Evolutionary conservation across 768 basidiomycete genomes (phyloP).

Genomic region (Termitomyces heimii): DNA sequence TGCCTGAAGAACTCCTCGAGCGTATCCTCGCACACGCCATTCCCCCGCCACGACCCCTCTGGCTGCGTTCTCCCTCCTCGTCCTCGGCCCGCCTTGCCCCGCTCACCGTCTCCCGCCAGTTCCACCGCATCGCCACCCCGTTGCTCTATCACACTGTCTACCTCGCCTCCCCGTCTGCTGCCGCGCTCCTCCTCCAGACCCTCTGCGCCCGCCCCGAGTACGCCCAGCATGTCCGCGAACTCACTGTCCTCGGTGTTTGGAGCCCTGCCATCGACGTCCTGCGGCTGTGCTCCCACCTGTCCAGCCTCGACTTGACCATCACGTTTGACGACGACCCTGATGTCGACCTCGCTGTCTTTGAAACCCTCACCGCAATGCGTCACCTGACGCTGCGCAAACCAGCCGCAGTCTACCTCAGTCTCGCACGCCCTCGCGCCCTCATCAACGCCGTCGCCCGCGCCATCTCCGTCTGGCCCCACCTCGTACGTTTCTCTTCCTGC

Average conservation of each 20-base stretch:
- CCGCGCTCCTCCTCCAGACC: slow-evolving; percentile 31
- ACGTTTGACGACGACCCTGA: slow-evolving; percentile 14
- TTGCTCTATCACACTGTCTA: slow-evolving; percentile 50
- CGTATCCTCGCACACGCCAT: slow-evolving; percentile 30
- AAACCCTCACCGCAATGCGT: slow-evolving; percentile 26
- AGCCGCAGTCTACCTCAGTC: slow-evolving; percentile 47
- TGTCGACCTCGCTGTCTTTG: slow-evolving; percentile 35
- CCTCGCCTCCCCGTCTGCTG: slow-evolving; percentile 33
- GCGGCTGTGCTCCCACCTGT: slow-evolving; percentile 16
- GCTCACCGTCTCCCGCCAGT: slow-evolving; percentile 45
- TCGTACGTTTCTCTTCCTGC: slow-evolving; percentile 42
- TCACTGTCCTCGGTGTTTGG: slow-evolving; percentile 38
- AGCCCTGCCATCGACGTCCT: slow-evolving; percentile 34
- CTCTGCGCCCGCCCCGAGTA: slow-evolving; percentile 32
- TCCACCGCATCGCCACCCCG: slow-evolving; percentile 52
- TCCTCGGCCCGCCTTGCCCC: slow-evolving; percentile 28
- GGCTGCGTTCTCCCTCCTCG: slow-evolving; percentile 15
- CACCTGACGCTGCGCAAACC: slow-evolving; percentile 51
- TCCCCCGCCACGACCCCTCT: not conserved
- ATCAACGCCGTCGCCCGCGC: slow-evolving; percentile 40
- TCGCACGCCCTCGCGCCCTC: slow-evolving; percentile 37
- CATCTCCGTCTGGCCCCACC: slow-evolving; percentile 32
- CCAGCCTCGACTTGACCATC: slow-evolving; percentile 31
- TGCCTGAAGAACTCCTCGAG: slow-evolving; percentile 35
- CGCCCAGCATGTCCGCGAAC: slow-evolving; percentile 30